Evolutionary conservation across 2,329 filamentous ascomycete species (phyloP), one percentile per base, ranked within the genome.

Genomic region (Nemania serpens): DNA sequence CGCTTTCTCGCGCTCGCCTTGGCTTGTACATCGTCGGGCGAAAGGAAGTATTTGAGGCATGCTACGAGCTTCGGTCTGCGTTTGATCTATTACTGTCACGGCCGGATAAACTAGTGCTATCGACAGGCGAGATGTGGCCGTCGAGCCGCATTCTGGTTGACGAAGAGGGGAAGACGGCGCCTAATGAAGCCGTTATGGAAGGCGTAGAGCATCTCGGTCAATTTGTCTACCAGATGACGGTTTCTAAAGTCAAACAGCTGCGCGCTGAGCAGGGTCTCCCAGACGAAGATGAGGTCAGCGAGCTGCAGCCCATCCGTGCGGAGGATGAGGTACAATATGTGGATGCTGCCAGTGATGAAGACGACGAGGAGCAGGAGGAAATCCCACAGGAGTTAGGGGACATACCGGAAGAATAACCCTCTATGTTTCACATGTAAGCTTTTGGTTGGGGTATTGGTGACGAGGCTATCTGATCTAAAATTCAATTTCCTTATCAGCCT

Each of bases 191-290:
- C 1, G 81, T 86, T 18, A 98, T 99, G 91, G 91, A 94, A 69
- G 86, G 90, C 36, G 88, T 98, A 1, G 94, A 99, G 79, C 95
- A 99, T 78, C 76, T 99, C 37, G 95, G 95, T 0, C 90, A 97
- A 77, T 99, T 97, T 75, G 94, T 99, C 20, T 97, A 87, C 74
- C 91, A 99, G 75, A 99, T 99, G 92, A 96, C 93, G 3, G 85
- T 89, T 48, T 85, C 83, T 1, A 82, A 77, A 70, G 66, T 84
- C 37, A 75, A 80, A 70, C 81, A 85, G 70, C 64, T 86, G 47
- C 76, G 79, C 52, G 75, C 70, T 10, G 80, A 77, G 52, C 72
- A 71, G 20, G 73, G 73, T 7, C 59, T 75, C 47, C 66, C 69
- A 11, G 68, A 61, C n/a, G 55, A 61, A 34, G 54, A 48, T 17